Conservation (phyloP, 1,284 basidiomycete species). For the Sanghuangporus weigelae region DNA sequence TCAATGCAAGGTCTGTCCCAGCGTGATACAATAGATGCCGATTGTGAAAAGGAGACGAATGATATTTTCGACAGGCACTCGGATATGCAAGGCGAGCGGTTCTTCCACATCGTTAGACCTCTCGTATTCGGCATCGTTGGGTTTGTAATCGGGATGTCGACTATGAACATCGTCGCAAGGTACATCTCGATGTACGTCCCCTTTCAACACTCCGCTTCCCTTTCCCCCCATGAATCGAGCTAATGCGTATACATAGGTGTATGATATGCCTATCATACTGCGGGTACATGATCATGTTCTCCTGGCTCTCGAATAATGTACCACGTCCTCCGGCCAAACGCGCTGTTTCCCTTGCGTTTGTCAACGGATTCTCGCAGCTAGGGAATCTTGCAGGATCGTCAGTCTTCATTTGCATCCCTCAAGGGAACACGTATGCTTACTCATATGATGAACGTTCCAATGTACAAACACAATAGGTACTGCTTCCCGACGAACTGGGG, state of each 20-base stretch:
- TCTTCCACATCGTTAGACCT: slow-evolving; percentile 35
- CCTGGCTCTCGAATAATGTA: slow-evolving; percentile 31
- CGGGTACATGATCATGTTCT: slow-evolving; percentile 31
- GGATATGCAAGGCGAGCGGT: slow-evolving; percentile 32
- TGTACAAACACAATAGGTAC: slow-evolving; percentile 25
- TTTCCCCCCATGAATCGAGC: neutral
- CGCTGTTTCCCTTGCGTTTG: slow-evolving; percentile 35
- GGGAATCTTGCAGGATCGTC: slow-evolving; percentile 30
- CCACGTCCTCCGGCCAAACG: slow-evolving; percentile 32
- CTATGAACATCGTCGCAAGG: slow-evolving; percentile 33
- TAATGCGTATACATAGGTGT: slow-evolving; percentile 18
- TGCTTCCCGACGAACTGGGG: slow-evolving; percentile 37
- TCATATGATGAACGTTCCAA: no score
- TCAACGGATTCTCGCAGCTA: slow-evolving; percentile 28
- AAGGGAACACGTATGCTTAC: no score
- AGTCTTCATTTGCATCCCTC: slow-evolving; percentile 19
- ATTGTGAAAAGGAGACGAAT: no score
- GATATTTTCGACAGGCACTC: slow-evolving; percentile 21
- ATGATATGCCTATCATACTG: slow-evolving; percentile 31
- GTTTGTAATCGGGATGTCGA: slow-evolving; percentile 39
- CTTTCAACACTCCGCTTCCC: neutral
- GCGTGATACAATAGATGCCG: no score
- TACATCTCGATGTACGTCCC: slow-evolving; percentile 33
- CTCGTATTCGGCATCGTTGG: slow-evolving; percentile 32
- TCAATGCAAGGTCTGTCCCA: slow-evolving; percentile 4